A percentile compares a stretch with the other conserved stretches of the same genome.
Evolutionary conservation across 2,329 filamentous ascomycete species (phyloP).

Genomic region (Xylariaceae sp.): DNA sequence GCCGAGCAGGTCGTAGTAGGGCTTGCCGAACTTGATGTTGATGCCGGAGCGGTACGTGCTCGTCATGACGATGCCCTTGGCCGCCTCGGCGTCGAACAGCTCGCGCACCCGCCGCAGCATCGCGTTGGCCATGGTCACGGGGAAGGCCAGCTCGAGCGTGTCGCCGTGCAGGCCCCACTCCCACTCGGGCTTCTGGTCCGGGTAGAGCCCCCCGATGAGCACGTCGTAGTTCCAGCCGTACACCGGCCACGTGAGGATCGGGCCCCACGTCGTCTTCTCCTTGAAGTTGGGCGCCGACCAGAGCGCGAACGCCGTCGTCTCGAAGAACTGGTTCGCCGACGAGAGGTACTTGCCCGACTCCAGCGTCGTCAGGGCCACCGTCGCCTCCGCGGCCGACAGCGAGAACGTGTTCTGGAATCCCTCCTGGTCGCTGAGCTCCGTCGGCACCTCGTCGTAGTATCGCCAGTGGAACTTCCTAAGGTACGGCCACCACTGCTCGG

Average conservation of each 20-base stretch:
- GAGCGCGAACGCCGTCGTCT: constrained; percentile 40
- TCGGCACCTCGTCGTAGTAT: constrained; percentile 41
- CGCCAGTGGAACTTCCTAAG: constrained; percentile 43
- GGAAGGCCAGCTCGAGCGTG: constrained; percentile 45
- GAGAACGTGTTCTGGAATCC: constrained; percentile 48
- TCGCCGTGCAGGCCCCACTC: constrained; percentile 40
- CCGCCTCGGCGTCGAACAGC: constrained; percentile 38
- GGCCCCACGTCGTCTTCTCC: constrained; percentile 38
- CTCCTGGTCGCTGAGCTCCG: constrained; percentile 32
- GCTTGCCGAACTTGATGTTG: constrained; percentile 44
- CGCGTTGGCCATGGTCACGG: constrained; percentile 39
- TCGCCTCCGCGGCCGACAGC: constrained; percentile 35
- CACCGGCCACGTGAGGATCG: constrained; percentile 39
- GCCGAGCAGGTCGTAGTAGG: constrained; percentile 41
- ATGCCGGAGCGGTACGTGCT: constrained; percentile 44
- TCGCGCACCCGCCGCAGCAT: constrained; percentile 40
- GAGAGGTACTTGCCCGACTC: constrained; percentile 39
- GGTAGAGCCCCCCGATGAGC: constrained; percentile 43
- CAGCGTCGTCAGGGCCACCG: constrained; percentile 32
- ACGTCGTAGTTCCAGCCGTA: constrained; percentile 48
- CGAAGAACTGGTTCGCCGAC: constrained; percentile 40
- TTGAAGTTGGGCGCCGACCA: constrained; percentile 46
- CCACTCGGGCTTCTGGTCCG: constrained; percentile 40
- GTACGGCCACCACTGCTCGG: constrained; percentile 41
- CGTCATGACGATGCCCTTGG: constrained; percentile 38